Conservation (phyloP, 23 red algal genomes). For the Gracilaria gracilis region DNA sequence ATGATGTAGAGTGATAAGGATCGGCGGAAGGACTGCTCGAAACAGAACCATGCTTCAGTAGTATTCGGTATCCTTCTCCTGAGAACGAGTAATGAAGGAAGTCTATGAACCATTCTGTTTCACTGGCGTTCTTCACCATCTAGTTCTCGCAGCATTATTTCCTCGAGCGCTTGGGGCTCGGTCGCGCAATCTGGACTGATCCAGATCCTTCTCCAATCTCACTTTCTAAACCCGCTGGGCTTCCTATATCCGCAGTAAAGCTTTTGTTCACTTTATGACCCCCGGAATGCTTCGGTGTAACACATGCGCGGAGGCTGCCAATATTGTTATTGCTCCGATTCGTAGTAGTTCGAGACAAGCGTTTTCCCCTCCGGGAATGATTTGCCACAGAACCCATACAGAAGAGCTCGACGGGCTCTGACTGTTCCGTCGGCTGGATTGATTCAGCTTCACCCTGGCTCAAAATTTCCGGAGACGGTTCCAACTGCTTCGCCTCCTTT, state of each 20-base stretch:
- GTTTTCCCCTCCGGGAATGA: neutral
- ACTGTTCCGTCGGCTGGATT: neutral
- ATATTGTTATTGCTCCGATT: neutral
- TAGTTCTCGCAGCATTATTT: neutral
- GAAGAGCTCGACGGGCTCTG: neutral
- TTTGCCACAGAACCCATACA: slow-evolving; percentile 15
- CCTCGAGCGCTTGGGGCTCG: neutral
- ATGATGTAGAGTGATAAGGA: no score
- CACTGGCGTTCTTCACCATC: no score
- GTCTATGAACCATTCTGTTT: neutral
- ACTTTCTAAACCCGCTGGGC: neutral
- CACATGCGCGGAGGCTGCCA: neutral
- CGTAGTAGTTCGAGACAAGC: neutral
- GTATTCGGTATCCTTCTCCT: no score
- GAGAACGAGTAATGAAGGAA: no score
- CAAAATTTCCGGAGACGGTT: neutral
- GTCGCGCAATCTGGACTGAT: neutral
- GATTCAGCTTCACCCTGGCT: neutral
- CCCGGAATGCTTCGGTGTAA: neutral
- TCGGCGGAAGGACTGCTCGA: no score
- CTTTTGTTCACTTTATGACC: neutral
- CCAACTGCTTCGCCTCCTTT: neutral
- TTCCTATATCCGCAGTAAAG: neutral
- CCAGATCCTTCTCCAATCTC: neutral
- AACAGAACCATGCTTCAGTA: no score